Conservation (phyloP, 1,139 yeast genomes). For the Sugiyamaella neomexicana region DNA sequence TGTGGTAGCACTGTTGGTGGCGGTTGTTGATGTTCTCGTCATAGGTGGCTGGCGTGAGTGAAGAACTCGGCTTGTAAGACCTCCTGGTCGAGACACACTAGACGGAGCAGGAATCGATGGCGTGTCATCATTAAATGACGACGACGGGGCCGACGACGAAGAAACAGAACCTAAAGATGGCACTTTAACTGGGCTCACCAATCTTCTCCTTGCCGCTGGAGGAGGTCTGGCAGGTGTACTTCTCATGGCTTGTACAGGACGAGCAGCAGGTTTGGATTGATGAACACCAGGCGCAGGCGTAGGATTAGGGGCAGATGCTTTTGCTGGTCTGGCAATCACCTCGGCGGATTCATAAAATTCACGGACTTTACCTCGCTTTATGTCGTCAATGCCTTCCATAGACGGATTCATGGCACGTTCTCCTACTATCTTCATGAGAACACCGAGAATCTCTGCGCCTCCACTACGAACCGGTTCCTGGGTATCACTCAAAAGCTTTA, state of each 20-base stretch:
- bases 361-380: conserved; percentile 61
- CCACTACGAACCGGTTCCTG: conserved; percentile 82
- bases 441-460: conserved; percentile 78
- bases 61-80: conserved; percentile 23
- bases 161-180: conserved; percentile 1
- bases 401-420: conserved; percentile 62
- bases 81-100: conserved; percentile 19
- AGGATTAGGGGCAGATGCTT: conserved; percentile 30
- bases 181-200: conserved; percentile 21
- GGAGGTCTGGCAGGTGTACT: conserved; percentile 22
- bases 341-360: conserved; percentile 58
- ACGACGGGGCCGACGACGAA: neutral
- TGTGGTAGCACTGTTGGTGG: conserved; percentile 14
- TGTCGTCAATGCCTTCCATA: conserved; percentile 71
- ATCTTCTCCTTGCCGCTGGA: conserved; percentile 20
- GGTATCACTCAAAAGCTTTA: conserved; percentile 72
- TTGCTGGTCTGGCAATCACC: conserved; percentile 48
- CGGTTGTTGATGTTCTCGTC: conserved; percentile 13
- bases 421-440: conserved; percentile 78
- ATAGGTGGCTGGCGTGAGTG: conserved; percentile 24
- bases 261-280: conserved; percentile 19
- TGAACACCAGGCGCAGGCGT: too few species aligned
- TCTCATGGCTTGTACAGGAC: conserved; percentile 22
- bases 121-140: neutral
- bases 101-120: conserved; percentile 10